phyloP scores from a whole-genome alignment of 441 rosid species.

The Mallotus japonicus region DNA sequence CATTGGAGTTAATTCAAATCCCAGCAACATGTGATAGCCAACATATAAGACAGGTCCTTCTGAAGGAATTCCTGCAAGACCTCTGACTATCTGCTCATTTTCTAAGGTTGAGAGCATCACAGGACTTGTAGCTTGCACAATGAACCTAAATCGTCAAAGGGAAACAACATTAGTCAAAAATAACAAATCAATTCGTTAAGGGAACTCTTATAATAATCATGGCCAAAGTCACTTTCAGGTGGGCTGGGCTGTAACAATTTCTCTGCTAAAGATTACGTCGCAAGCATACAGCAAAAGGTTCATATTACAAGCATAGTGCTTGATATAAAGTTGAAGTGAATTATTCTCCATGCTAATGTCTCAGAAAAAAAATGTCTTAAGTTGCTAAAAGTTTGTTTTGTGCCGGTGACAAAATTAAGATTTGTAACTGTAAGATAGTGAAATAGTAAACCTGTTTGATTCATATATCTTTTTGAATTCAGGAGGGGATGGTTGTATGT shows the following conservation, averaged over 20 bases:
- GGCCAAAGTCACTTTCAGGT: not conserved
- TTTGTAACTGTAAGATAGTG: constrained; percentile 6
- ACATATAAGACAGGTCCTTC: constrained; percentile 84
- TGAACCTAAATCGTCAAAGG: constrained; percentile 37
- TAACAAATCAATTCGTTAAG: constrained; percentile 7
- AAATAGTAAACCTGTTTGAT: constrained; percentile 42
- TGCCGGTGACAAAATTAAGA: not conserved
- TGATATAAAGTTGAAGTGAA: not conserved
- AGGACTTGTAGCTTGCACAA: constrained; percentile 46
- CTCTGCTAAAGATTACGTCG: not conserved
- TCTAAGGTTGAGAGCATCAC: constrained; percentile 78
- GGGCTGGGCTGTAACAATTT: not conserved
- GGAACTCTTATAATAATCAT: not conserved
- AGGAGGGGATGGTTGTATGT: constrained; percentile 56
- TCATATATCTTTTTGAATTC: constrained; percentile 52
- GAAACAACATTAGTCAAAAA: not conserved
- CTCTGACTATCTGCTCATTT: constrained; percentile 68
- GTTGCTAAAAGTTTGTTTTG: not conserved
- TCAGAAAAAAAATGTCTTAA: not conserved
- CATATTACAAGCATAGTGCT: constrained; percentile 4
- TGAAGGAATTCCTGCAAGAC: constrained; percentile 74
- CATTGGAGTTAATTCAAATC: constrained; percentile 57
- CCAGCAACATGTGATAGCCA: constrained; percentile 83
- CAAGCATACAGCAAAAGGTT: not conserved
- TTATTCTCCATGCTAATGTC: not conserved